Base-by-base conservation (phyloP, 306 rosid genomes). In the Quercus rubra region DNA sequence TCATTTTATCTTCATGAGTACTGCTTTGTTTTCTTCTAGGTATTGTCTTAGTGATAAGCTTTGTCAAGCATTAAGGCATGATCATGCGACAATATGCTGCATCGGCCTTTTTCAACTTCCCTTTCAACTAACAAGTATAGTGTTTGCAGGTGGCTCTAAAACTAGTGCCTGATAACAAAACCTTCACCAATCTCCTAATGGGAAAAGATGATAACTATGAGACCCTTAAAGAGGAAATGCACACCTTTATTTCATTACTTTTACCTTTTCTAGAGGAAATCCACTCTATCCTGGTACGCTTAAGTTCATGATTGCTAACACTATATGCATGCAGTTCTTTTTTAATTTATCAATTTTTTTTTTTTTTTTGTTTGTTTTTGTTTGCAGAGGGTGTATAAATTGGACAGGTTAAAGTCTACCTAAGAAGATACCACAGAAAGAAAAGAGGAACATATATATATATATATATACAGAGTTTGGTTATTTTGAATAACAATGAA, bases 81-180 rank as follows among this genome's bases (percentile, higher is more conserved):
- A 18, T 67, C 70, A 74, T 31, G 74, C 35, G 31, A 52, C 46
- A 7, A 35, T 67, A 79, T 72, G 78, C 76, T 25, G 28, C 64
- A 70, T 51, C 74, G 21, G 74, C 31, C 31, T 75, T n/a, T 52
- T 59, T 58, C 62, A 73, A 20, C 11, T 15, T 30, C 10, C 73
- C 46, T 55, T 41, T 70, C 61, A 70, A 78, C 72, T 81, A 71
- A 85, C 73, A 78, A 9, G 59, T 49, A 33, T 77, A 15, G 69
- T 70, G 17, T 66, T 49, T 82, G 83, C 91, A 95, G 99, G 92
- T 95, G 58, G 97, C 93, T 74, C 81, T 93, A 74, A 89, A 88
- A 69, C 85, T 93, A 5, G 91, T 95, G 30, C 99, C 99, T 12
- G 93, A 93, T 73, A 80, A 63, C 20, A 78, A 88, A 84, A 82